Base-by-base conservation (phyloP, 2,329 filamentous ascomycete species). In the Penicillium sp. region DNA sequence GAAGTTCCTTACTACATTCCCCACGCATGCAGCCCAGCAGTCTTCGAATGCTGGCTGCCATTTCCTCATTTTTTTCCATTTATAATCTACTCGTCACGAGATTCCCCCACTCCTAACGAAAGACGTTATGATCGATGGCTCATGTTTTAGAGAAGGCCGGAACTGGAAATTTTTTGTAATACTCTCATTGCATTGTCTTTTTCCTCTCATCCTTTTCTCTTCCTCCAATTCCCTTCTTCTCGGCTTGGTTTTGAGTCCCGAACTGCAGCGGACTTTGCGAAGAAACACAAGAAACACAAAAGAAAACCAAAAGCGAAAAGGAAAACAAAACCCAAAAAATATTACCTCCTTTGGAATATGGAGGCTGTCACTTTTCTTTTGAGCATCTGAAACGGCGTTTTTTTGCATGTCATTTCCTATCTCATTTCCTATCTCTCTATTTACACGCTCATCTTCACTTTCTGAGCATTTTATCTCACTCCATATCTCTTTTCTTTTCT, bases 101-200 rank as follows among this genome's bases (percentile, higher is more conserved):
- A 57, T 56, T 55, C 53, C 54, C 49, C 55, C 53, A 50, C 52
- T 53, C 49, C 65, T 59, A 62, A 70, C 65, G 67, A 71, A 71
- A 71, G 70, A 71, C 64, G 63, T 72, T 72, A 75, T 67, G 72
- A 73, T 73, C 69, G 65, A 73, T 70, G 71, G 67, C 67, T 72
- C 66, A 72, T 70, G 68, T 67, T 68, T 73, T 74, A 74, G 70
- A 73, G 65, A 71, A 68, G 68, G 64, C 58, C 60, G 62, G 67
- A 63, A 57, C 58, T 62, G 59, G 56, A 61, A 59, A 53, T 49
- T 47, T 56, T 54, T 61, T 66, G 62, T 67, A 65, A 59, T 65
- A 65, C 61, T 64, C 58, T 58, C 54, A 59, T 56, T 56, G 58
- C 57, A 52, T 60, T 54, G 48, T 58, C 56, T 57, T 47, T 56